Percentiles rank a stretch among this genome's conserved stretches.
These are phyloP conservation scores for Agrocybe pediades DNA, from an alignment of 768 basidiomycete genomes.

Conservation along the genomic window DNA sequence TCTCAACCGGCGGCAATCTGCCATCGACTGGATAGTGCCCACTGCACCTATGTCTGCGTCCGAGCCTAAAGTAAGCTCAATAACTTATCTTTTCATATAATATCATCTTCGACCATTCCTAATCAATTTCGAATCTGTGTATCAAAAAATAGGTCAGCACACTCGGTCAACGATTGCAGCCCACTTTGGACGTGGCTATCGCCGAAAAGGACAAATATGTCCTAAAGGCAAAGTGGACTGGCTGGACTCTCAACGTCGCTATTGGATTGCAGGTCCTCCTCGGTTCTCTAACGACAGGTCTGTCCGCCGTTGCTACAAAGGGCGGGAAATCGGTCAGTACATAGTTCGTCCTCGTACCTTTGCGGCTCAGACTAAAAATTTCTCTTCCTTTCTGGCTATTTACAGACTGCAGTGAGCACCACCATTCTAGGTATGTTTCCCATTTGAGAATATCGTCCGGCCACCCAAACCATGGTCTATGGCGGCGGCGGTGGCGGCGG, in stretches of 20 bases:
- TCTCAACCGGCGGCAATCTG: background rate
- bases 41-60: background rate
- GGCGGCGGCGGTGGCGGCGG: too few species aligned
- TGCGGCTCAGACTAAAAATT: background rate
- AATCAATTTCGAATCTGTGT: background rate
- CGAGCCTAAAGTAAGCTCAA: background rate
- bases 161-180: slow-evolving; percentile 30
- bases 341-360: background rate
- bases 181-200: slow-evolving; percentile 51
- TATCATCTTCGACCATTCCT: background rate
- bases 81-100: background rate
- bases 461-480: too few species aligned
- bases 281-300: slow-evolving; percentile 67
- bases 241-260: slow-evolving; percentile 43
- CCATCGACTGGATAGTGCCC: slow-evolving; percentile 10
- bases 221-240: slow-evolving; percentile 44
- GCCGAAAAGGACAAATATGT: slow-evolving; percentile 47
- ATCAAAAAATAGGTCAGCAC: background rate
- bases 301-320: slow-evolving; percentile 44
- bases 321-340: slow-evolving; percentile 36
- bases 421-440: slow-evolving; percentile 28
- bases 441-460: too few species aligned
- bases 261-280: slow-evolving; percentile 67
- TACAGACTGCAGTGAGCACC: slow-evolving; percentile 37
- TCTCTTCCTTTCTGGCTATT: background rate